Evolutionary conservation across 495 filamentous ascomycete species (phyloP), one percentile per base, ranked within the genome.

Genomic region (Cairneyella variabilis): DNA sequence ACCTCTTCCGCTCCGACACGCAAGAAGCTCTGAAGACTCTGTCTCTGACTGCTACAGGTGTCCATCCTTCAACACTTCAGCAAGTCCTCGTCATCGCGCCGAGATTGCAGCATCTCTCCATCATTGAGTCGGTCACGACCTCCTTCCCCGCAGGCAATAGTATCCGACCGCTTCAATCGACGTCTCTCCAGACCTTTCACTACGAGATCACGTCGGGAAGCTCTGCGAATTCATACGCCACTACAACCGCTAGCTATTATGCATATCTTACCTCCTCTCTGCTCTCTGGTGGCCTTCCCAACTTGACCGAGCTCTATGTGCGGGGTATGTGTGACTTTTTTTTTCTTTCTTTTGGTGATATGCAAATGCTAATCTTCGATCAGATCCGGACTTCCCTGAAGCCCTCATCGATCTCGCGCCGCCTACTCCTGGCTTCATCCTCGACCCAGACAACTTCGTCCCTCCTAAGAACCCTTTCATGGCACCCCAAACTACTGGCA

Each of bases 241-340:
- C 76, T 17, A 79, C 83, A 7, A 76, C 81, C 0, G 69, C 74
- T 3, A 84, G 83, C 46, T 95, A 96, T 72, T 96, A 98, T 65
- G 72, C 75, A 39, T 96, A 95, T 71, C 80, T 98, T n/a, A 79
- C 90, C 20, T 76, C 77, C 32, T 93, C 88, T 5, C 76, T 98
- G 27, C 80, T 90, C 57, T 76, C 80, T n/a, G 82, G 84, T 51
- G 74, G 78, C 14, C 77, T 98, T 0, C 88, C 91, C 9, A 74
- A 78, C 11, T 78, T 98, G 1, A 72, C 69, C 5, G 75, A 82
- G 17, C 75, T 97, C 22, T 97, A 95, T 67, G 93, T 96, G 36
- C 86, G 89, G 9, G 54, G 54, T 51, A 46, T 38, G 48, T 43
- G 8, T n/a, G n/a, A n/a, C n/a, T 16, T 21, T 17, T 34, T 11